Evolutionary conservation across 2,329 filamentous ascomycete genomes (phyloP).

Genomic region (Claviceps citrina): DNA sequence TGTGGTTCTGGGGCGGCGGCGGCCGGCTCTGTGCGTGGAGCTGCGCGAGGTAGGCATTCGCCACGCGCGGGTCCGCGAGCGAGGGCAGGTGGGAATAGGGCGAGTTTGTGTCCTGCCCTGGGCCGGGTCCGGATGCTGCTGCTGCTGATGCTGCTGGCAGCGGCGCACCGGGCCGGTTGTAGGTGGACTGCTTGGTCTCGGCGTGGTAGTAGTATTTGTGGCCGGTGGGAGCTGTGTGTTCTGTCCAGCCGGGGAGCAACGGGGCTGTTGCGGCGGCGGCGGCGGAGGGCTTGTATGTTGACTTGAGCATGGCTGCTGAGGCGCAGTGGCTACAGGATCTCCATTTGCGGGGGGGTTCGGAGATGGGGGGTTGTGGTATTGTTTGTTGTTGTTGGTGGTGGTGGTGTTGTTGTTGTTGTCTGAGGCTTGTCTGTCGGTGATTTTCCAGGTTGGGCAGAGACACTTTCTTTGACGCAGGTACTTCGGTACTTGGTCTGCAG

Average conservation of each 20-base stretch:
- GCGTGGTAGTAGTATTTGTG: constrained; percentile 82
- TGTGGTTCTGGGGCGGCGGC: no score
- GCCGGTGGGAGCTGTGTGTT: constrained; percentile 77
- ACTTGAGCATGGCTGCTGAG: constrained; percentile 48
- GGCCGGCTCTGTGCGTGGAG: constrained; percentile 27
- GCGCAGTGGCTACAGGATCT: background rate
- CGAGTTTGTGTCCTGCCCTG: constrained; percentile 14
- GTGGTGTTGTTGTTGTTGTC: background rate
- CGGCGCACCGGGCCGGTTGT: constrained; percentile 49
- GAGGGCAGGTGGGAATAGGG: constrained; percentile 18
- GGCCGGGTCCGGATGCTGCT: constrained; percentile 12
- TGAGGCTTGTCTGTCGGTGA: no score
- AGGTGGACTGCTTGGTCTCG: constrained; percentile 72
- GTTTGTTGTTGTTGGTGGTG: background rate
- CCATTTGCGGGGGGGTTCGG: background rate
- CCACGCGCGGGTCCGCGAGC: constrained; percentile 39
- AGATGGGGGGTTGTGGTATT: background rate
- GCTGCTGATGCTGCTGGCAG: background rate
- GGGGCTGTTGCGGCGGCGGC: constrained; percentile 29
- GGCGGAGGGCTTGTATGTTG: constrained; percentile 51
- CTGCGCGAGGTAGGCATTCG: constrained; percentile 46
- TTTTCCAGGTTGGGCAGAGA: no score
- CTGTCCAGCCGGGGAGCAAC: constrained; percentile 73
- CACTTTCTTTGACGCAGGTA: no score
- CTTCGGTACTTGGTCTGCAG: no score